Base-by-base conservation (phyloP, 2,329 filamentous ascomycete species). In the Nigrospora sphaerica region DNA sequence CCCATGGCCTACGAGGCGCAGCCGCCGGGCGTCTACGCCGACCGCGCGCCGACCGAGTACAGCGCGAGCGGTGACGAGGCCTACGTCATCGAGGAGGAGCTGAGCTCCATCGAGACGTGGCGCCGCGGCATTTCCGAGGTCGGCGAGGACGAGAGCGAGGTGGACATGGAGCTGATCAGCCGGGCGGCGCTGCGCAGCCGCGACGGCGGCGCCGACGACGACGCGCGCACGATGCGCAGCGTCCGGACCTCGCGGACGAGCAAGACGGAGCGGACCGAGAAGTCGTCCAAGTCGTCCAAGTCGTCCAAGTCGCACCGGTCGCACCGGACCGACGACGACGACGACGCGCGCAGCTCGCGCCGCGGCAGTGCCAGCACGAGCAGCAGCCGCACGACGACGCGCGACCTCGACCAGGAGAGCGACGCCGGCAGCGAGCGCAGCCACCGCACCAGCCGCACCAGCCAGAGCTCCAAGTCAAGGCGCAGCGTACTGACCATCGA, bases 51-150 rank as follows among this genome's bases (percentile, higher is more conserved):
- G 32, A 46, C 40, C n/a, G 46, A 46, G 32, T 33, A 59, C 42
- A 60, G 62, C 42, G 56, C 55, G 1, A 63, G 65, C 38, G 67
- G 73, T 37, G 75, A 81, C 43, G 78, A 81, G 57, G 77, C 78
- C 0, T 63, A 80, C n/a, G 67, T 80, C 2, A 55, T 80, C 13
- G 74, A 78, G 48, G 75, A 80, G 49, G 76, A 80, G 53, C 62
- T 81, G 17, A 80, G 76, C 64, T 68, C 68, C 17, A 81, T 81
- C 40, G 78, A 81, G 58, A 68, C 65, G 0, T 82, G 78, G 78
- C 69, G 76, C 9, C 66, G 78, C n/a, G 78, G 78, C 28, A 80
- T 81, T 52, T 56, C 67, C 47, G 66, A 73, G 0, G 67, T 62
- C 31, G 71, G 68, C 43, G 72, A 70, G 28, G 70, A 70, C 35